Evolutionary conservation across 192 early-diverging fungal species (phyloP).

Genomic region (Coemansia sp.): DNA sequence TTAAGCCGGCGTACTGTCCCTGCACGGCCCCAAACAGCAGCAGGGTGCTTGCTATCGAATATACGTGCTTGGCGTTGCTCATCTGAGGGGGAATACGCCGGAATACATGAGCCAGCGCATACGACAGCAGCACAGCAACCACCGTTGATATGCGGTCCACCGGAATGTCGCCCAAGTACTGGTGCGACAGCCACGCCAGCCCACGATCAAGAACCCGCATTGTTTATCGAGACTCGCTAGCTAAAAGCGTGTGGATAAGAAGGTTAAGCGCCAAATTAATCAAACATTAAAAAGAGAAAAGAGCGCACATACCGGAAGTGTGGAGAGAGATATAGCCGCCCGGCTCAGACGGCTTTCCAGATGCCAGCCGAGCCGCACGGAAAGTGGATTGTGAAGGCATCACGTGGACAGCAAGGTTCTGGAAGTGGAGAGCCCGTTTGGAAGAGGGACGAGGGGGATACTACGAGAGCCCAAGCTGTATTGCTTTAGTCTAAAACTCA

Average conservation of each 20-base stretch:
- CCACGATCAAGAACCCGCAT: slow-evolving; percentile 34
- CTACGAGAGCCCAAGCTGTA: no score
- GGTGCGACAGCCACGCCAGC: slow-evolving; percentile 22
- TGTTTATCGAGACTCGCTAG: background rate
- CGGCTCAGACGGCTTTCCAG: no score
- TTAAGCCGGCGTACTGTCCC: slow-evolving; percentile 58
- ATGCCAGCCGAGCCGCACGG: no score
- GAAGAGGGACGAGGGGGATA: no score
- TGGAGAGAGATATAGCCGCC: no score
- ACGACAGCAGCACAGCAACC: slow-evolving; percentile 56
- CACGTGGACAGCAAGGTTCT: no score
- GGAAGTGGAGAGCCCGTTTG: no score
- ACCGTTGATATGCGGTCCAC: slow-evolving; percentile 62
- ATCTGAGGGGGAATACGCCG: slow-evolving; percentile 55
- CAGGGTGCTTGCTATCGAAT: slow-evolving; percentile 56
- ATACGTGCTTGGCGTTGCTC: slow-evolving; percentile 54
- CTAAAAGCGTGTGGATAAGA: background rate
- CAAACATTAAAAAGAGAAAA: background rate
- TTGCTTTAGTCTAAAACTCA: no score
- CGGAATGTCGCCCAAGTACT: slow-evolving; percentile 53
- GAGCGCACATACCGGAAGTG: no score
- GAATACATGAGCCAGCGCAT: slow-evolving; percentile 58
- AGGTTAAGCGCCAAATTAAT: background rate
- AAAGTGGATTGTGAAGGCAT: background rate
- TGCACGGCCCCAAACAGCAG: slow-evolving; percentile 58